Conservation (phyloP, 202 grass and related monocot species). For the Brachypodium distachyon region DNA sequence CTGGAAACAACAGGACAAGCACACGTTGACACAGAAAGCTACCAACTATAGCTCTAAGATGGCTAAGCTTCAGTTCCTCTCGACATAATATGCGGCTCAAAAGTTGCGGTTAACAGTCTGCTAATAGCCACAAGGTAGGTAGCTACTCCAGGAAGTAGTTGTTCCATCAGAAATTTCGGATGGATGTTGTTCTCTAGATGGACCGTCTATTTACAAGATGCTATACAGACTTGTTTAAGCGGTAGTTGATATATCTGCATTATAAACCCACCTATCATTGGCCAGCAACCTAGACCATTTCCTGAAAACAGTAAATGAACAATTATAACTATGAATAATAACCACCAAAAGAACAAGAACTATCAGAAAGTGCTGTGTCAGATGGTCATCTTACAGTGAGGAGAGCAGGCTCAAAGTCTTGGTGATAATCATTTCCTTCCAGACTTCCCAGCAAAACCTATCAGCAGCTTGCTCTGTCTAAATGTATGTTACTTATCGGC, state of each 20-base stretch:
- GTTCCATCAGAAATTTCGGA: neutral
- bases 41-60: neutral
- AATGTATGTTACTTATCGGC: constrained; percentile 73
- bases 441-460: constrained; percentile 44
- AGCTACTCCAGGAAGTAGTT: constrained; percentile 1
- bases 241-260: constrained; percentile 5
- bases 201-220: constrained; percentile 1
- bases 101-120: neutral
- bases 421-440: constrained; percentile 39
- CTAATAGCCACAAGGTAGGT: constrained; percentile 11
- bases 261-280: neutral
- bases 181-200: neutral
- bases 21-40: neutral
- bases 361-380: neutral
- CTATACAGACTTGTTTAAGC: neutral
- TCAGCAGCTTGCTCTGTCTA: constrained; percentile 42
- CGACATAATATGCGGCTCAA: neutral
- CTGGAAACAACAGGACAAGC: neutral
- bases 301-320: constrained; percentile 33
- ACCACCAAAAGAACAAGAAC: neutral
- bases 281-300: constrained; percentile 6
- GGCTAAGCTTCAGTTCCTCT: neutral
- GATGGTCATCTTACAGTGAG: constrained; percentile 19
- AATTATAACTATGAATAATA: neutral
- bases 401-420: neutral